Evolutionary conservation across 768 basidiomycete species (phyloP).

Genomic region (Hericium erinaceus): DNA sequence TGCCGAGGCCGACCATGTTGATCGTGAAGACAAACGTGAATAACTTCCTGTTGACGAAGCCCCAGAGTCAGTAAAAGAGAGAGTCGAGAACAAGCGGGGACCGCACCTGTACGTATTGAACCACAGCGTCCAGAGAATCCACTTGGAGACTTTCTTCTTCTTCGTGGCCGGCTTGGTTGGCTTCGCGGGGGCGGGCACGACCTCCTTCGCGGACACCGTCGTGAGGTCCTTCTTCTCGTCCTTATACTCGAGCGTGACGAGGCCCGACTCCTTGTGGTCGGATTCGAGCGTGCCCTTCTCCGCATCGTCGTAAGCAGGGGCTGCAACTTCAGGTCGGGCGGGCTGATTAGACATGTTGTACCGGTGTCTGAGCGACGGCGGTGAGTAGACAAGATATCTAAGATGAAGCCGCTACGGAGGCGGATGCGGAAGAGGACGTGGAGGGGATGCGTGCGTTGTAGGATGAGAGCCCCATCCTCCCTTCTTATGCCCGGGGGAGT

Average conservation of each 20-base stretch:
- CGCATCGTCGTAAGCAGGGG: constrained; percentile 18
- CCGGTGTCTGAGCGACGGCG: neutral
- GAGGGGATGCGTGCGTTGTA: neutral
- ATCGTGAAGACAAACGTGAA: constrained; percentile 52
- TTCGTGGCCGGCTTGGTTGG: constrained; percentile 29
- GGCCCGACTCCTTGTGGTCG: constrained; percentile 4
- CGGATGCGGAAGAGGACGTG: neutral
- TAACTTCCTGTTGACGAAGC: constrained; percentile 47
- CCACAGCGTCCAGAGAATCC: constrained; percentile 59
- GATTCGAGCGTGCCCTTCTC: constrained; percentile 21
- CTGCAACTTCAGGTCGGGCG: constrained; percentile 13
- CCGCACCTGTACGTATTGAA: constrained; percentile 69
- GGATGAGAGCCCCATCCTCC: neutral
- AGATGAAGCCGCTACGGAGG: neutral
- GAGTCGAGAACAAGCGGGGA: neutral
- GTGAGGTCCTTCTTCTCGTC: constrained; percentile 19
- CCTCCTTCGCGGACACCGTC: constrained; percentile 28
- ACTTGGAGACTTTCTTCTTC: constrained; percentile 51
- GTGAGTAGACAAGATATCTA: neutral
- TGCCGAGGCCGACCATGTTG: constrained; percentile 49
- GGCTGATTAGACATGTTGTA: constrained; percentile 15
- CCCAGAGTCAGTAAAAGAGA: neutral
- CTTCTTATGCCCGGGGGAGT: constrained; percentile 9
- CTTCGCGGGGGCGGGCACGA: constrained; percentile 18
- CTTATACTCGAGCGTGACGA: constrained; percentile 3